Evolutionary conservation across 23 red algal genomes (phyloP).

Genomic region (Gracilariopsis chorda): DNA sequence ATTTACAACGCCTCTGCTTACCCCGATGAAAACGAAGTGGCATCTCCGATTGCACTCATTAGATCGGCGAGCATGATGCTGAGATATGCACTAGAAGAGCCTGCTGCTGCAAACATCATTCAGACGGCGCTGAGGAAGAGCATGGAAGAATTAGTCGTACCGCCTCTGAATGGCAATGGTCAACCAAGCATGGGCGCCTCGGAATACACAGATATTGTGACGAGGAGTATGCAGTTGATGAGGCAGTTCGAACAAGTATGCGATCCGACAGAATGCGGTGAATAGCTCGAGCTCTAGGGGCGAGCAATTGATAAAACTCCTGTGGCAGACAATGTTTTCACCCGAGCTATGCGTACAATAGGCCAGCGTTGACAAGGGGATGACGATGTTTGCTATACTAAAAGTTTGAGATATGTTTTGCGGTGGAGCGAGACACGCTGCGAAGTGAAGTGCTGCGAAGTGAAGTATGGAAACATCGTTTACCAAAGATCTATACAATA

Average conservation of each 20-base stretch:
- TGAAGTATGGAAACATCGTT: neutral
- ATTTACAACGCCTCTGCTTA: constrained; percentile 85
- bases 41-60: constrained; percentile 70
- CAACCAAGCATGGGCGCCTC: neutral
- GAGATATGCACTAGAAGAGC: constrained; percentile 80
- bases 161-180: neutral
- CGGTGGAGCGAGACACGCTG: no score
- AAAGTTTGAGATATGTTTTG: no score
- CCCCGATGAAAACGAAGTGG: constrained; percentile 14
- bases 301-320: no score
- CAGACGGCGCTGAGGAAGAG: constrained; percentile 71
- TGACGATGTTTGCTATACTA: no score
- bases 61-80: constrained; percentile 90
- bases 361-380: no score
- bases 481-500: neutral
- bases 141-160: constrained; percentile 62
- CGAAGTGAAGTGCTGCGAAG: neutral
- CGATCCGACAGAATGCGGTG: constrained; percentile 64
- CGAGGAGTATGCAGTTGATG: constrained; percentile 51
- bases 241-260: constrained; percentile 55
- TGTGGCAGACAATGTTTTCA: no score
- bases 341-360: no score
- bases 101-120: constrained; percentile 80
- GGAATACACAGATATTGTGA: constrained; percentile 51
- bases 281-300: neutral